A percentile compares a stretch with the other conserved stretches of the same genome.
Evolutionary conservation across 331 rosid species (phyloP).

Genomic region (Malus hybrid): DNA sequence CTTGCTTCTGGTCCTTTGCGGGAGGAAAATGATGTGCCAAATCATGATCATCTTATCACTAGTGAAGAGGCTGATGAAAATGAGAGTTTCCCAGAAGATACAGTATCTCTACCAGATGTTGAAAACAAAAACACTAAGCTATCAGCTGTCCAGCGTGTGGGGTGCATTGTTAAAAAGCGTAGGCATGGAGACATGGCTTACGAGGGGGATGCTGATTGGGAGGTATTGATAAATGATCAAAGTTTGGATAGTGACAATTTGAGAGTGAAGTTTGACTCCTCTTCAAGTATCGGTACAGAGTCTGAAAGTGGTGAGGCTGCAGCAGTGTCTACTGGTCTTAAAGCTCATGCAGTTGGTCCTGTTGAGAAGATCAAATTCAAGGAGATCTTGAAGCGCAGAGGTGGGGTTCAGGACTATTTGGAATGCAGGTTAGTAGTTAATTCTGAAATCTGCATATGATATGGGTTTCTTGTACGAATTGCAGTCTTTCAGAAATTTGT

Average conservation of each 20-base stretch:
- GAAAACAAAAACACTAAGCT: constrained; percentile 42
- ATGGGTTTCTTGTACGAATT: neutral
- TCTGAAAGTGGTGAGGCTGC: constrained; percentile 68
- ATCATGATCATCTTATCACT: constrained; percentile 13
- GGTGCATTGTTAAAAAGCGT: constrained; percentile 54
- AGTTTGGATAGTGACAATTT: constrained; percentile 36
- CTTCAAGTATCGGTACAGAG: constrained; percentile 50
- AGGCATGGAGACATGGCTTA: constrained; percentile 71
- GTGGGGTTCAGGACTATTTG: constrained; percentile 90
- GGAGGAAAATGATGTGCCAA: constrained; percentile 5
- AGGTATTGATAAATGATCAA: constrained; percentile 47
- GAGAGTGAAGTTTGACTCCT: constrained; percentile 48
- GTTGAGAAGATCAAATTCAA: constrained; percentile 89
- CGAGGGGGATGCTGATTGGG: constrained; percentile 99
- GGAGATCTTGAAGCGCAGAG: constrained; percentile 88
- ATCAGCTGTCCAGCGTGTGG: constrained; percentile 37
- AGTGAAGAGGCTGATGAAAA: constrained; percentile 42
- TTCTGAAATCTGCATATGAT: constrained; percentile 18
- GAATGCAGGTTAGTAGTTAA: constrained; percentile 67
- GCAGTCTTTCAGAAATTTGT: no score
- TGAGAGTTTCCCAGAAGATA: constrained; percentile 47
- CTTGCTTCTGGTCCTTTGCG: constrained; percentile 18
- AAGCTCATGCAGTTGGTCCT: constrained; percentile 73
- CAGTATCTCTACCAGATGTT: constrained; percentile 39
- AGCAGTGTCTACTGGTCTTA: constrained; percentile 92